These are phyloP conservation scores for Candida dubliniensis DNA, from an alignment of 1,139 yeast genomes.

Conservation along the genomic window DNA sequence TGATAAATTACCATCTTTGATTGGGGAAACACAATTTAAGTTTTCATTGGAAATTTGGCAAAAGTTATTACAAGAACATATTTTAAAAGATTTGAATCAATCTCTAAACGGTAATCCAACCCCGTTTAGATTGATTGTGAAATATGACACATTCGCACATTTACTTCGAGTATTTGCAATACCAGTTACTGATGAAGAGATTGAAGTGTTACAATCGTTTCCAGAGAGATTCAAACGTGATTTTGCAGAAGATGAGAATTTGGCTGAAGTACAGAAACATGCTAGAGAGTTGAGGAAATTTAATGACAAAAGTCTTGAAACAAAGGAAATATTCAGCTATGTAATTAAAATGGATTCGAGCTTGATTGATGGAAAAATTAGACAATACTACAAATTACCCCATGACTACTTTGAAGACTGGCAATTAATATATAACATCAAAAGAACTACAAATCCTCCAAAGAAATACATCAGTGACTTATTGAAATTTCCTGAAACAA, in stretches of 20 bases:
- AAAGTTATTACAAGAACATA: conserved; percentile 41
- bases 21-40: conserved; percentile 75
- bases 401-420: conserved; percentile 2
- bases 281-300: conserved; percentile 19
- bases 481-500: conserved; percentile 4
- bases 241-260: conserved; percentile 21
- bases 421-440: conserved; percentile 10
- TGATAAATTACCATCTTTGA: conserved; percentile 40
- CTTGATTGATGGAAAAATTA: conserved; percentile 1
- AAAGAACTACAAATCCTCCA: background rate
- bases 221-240: conserved; percentile 26
- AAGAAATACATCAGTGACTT: background rate
- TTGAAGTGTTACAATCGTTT: conserved; percentile 26
- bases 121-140: conserved; percentile 33
- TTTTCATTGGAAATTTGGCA: conserved; percentile 61
- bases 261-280: conserved; percentile 20
- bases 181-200: conserved; percentile 29
- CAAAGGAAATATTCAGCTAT: conserved; percentile 10
- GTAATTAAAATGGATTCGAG: conserved; percentile 4
- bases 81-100: conserved; percentile 28
- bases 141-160: conserved; percentile 6
- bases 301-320: conserved; percentile 15
- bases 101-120: conserved; percentile 10
- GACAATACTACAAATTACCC: conserved; percentile 4
- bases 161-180: conserved; percentile 32